Conservation (phyloP, 2,329 filamentous ascomycete species). For the Zymoseptoria brevis region DNA sequence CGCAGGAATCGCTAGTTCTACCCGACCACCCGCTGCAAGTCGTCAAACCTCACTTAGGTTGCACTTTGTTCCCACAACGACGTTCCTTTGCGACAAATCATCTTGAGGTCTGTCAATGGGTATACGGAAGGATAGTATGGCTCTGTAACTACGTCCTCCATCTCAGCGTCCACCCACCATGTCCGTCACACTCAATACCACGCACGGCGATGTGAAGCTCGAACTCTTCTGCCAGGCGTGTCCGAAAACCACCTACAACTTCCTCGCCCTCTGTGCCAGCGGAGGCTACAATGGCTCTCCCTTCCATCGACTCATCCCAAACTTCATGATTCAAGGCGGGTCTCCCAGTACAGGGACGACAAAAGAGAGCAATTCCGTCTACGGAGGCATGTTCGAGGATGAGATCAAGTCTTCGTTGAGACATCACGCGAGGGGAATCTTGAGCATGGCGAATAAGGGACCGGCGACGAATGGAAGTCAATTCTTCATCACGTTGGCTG, state of each 20-base stretch:
- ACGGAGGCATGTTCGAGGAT: conserved; percentile 64
- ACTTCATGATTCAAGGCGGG: conserved; percentile 75
- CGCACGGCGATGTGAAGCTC: conserved; percentile 82
- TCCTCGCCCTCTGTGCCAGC: conserved; percentile 76
- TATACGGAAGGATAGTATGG: not conserved
- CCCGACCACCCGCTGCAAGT: no score
- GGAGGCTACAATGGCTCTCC: conserved; percentile 66
- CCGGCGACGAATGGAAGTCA: conserved; percentile 89
- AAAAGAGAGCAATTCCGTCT: conserved; percentile 55
- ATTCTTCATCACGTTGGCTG: conserved; percentile 73
- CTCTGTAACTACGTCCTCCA: not conserved
- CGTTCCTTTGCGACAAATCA: not conserved
- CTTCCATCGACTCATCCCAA: conserved; percentile 72
- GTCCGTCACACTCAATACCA: conserved; percentile 67
- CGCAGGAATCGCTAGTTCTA: no score
- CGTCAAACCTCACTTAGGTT: no score
- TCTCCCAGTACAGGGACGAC: conserved; percentile 40
- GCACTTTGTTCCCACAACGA: no score
- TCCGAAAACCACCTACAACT: conserved; percentile 85
- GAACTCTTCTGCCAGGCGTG: conserved; percentile 94
- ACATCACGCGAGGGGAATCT: conserved; percentile 82
- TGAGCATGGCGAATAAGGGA: conserved; percentile 95
- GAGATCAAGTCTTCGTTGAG: conserved; percentile 70
- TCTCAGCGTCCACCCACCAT: conserved; percentile 25
- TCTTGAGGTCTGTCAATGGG: not conserved